Base-by-base conservation (phyloP, 2,329 filamentous ascomycete genomes). In the Fusarium falciforme region DNA sequence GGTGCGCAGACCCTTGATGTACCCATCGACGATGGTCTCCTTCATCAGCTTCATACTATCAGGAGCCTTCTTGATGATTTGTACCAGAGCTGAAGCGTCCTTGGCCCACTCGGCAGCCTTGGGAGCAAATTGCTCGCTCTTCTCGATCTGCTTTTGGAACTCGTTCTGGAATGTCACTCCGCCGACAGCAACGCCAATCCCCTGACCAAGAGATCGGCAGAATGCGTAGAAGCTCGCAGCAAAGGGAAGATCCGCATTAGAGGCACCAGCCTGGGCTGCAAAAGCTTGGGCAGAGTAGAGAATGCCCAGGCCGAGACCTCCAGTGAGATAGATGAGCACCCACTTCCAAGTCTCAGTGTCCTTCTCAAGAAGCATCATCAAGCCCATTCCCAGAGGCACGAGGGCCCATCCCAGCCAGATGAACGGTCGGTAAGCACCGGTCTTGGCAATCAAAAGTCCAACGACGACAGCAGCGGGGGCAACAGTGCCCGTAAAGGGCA, bases 161-260 rank as follows among this genome's bases (percentile, higher is more conserved):
- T 86, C 85, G 73, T 93, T 94, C 80, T 94, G 91, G 82, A 94
- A 93, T 62, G 93, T 87, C 35, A 92, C 90, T 5, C 92, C 91
- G 2, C 90, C 89, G 61, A 93, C 85, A 2, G 92, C 91, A 4
- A 93, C 89, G 27, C 92, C 92, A 11, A 93, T 81, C 0, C 89
- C 86, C 78, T 93, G 90, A 0, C 92, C 92, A 27, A 93, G 87
- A 2, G 88, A 87, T n/a, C 76, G 70, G 42, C 68, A 77, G 83
- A 94, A 94, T 62, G 87, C 88, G 81, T 91, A 93, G 84, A 93
- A 89, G 12, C 89, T 91, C 1, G 90, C 88, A 44, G 91, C 87
- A 17, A 72, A 78, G 8, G 82, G 82, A 12, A 80, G 77, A 2
- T 88, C 86, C 1, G 90, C 85, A 17, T 78, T 77, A 17, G 74